Percentiles rank a stretch among this genome's conserved stretches.
phyloP scores from a whole-genome alignment of 306 rosid genomes.

The Clitoria ternatea region DNA sequence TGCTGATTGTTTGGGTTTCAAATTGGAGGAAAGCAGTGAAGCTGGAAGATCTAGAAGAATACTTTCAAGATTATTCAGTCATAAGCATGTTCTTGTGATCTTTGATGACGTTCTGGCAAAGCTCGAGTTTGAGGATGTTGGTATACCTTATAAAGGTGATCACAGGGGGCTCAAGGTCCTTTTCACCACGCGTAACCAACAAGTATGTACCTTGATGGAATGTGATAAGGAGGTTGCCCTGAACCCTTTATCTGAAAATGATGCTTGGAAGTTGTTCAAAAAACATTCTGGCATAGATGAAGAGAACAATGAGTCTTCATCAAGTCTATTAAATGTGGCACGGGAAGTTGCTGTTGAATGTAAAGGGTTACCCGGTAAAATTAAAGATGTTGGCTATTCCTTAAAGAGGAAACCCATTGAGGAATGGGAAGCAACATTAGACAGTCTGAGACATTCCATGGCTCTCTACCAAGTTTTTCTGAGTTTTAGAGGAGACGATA shows the following conservation, averaged over 20 bases:
- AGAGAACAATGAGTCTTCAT: neutral
- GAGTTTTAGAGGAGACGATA: constrained; percentile 12
- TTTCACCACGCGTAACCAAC: neutral
- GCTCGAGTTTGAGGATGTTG: too few species aligned
- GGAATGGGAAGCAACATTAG: neutral
- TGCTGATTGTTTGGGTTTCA: too few species aligned
- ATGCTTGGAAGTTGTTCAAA: neutral
- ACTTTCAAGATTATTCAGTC: too few species aligned
- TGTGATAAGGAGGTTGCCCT: neutral
- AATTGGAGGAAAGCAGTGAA: too few species aligned
- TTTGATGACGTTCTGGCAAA: too few species aligned
- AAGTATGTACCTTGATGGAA: neutral
- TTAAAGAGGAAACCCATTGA: neutral
- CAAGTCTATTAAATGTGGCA: neutral
- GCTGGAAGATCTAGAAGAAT: too few species aligned
- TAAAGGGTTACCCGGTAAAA: neutral
- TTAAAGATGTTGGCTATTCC: neutral
- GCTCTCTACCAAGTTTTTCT: neutral
- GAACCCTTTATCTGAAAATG: neutral
- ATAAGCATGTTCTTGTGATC: too few species aligned
- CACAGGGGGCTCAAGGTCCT: neutral
- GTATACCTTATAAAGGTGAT: too few species aligned
- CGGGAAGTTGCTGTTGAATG: neutral
- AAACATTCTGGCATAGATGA: neutral
- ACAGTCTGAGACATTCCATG: neutral